These are phyloP conservation scores for Suillus hirtellus DNA, from an alignment of 768 basidiomycete genomes.

Conservation along the genomic window DNA sequence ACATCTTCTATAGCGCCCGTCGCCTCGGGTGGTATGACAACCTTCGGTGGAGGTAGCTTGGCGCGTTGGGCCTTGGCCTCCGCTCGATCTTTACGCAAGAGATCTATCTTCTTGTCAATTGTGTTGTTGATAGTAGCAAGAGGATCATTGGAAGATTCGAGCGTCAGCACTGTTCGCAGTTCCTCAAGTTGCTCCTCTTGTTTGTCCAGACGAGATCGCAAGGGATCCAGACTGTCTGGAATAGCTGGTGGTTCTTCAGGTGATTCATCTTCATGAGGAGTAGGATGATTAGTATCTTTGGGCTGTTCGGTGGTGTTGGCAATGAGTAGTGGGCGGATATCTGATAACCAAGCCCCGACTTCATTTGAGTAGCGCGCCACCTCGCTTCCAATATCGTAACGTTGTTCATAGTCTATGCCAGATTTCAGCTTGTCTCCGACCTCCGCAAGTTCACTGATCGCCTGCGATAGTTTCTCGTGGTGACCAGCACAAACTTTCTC, in stretches of 20 bases:
- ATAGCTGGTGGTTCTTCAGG: neutral
- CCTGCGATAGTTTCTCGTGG: conserved; percentile 24
- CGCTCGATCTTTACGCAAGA: conserved; percentile 24
- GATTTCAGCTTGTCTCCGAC: conserved; percentile 25
- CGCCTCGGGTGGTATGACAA: conserved; percentile 22
- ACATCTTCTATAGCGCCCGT: conserved; percentile 21
- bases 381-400: conserved; percentile 27
- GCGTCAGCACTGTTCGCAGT: conserved; percentile 30
- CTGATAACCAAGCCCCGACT: conserved; percentile 27
- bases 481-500: conserved; percentile 28
- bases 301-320: conserved; percentile 15
- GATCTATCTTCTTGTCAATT: conserved; percentile 20
- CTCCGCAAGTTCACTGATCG: conserved; percentile 25
- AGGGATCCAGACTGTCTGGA: conserved; percentile 9
- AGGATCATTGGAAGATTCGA: conserved; percentile 22
- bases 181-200: conserved; percentile 34
- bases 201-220: conserved; percentile 22
- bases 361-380: conserved; percentile 23
- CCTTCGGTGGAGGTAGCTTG: conserved; percentile 18
- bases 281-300: conserved; percentile 5
- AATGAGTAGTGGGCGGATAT: conserved; percentile 28
- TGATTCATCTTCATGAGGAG: neutral
- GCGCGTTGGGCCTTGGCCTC: conserved; percentile 21
- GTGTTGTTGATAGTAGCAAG: conserved; percentile 21
- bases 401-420: conserved; percentile 28